Conservation (phyloP, 2,329 filamentous ascomycete species). For the Chrysoporthe austroafricana region DNA sequence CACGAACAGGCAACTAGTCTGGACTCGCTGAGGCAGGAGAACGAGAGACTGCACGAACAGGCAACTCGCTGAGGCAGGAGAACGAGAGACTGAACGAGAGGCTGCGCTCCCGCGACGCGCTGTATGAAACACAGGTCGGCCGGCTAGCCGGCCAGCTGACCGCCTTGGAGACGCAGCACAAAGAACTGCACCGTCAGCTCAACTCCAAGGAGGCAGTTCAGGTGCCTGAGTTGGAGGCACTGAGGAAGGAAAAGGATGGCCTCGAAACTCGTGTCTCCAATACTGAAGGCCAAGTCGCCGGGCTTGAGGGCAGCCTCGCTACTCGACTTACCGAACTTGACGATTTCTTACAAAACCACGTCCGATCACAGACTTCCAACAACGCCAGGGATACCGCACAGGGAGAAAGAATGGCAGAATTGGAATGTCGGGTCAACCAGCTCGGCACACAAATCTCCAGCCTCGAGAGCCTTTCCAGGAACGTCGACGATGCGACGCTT, state of each 20-base stretch:
- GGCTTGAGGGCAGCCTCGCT: not conserved
- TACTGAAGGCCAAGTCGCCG: constrained; percentile 8
- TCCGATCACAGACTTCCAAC: not conserved
- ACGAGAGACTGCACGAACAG: not conserved
- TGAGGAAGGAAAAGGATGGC: constrained; percentile 15
- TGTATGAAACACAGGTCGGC: constrained; percentile 2
- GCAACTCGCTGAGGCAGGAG: too few relatives aligned
- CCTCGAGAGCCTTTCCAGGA: constrained; percentile 9
- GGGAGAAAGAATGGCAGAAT: not conserved
- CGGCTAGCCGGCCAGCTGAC: not conserved
- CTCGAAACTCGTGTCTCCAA: constrained; percentile 13
- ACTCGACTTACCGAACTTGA: not conserved
- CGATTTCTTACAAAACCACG: not conserved
- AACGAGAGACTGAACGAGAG: too few relatives aligned
- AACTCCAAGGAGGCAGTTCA: not conserved
- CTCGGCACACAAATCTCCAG: constrained; percentile 8
- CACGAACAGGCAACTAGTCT: not conserved
- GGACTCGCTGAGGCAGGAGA: not conserved
- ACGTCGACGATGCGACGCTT: not conserved
- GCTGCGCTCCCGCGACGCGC: constrained; percentile 4
- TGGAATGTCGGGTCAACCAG: constrained; percentile 10
- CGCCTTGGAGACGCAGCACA: not conserved
- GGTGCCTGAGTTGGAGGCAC: not conserved
- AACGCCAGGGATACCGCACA: not conserved
- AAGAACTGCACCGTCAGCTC: not conserved